Base-by-base conservation (phyloP, 2,329 filamentous ascomycete species). In the Talaromyces amestolkiae region DNA sequence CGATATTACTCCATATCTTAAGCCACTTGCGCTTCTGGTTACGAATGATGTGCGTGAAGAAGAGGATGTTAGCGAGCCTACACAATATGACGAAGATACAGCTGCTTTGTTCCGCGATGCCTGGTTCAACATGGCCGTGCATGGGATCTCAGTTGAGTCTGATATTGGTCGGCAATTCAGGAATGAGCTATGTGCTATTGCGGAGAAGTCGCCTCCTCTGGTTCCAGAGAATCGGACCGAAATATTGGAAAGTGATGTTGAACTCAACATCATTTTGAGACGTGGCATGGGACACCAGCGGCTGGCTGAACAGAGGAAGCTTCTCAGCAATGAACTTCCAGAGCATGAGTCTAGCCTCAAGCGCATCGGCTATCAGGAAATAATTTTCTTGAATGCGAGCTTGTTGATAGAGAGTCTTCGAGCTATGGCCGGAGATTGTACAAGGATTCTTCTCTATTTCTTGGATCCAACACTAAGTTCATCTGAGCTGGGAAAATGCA, bases 61-160 rank as follows among this genome's bases (percentile, higher is more conserved):
- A 13, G 69, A 67, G 19, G 60, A 69, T n/a, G 75, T 76, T 24
- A 63, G 66, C n/a, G 63, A 78, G 74, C 64, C 73, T 68, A 62
- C 69, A 68, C 65, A 79, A 79, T 63, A 76, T 64, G 86, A 90
- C 61, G 90, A 93, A 61, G 88, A 94, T 66, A 86, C 87, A 8
- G 85, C 91, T 67, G 86, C 87, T 31, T 80, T 96, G 65, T 86
- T 95, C 70, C 89, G 94, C 61, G 93, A 99, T 82, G 92, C 92
- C 5, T 99, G 95, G 95, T 98, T 97, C 80, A 99, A 99, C 73
- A 92, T 98, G 68, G 91, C 93, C 24, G 91, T 97, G 0, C 95
- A 99, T 76, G 95, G 93, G 4, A 96, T 98, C 75, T 89, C 89
- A 10, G 84, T 90, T 11, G 85, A 86, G 17, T 94, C 92, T 0